phyloP scores from a whole-genome alignment of 164 flowering plant species.

The Magnolia kwangsiensis region DNA sequence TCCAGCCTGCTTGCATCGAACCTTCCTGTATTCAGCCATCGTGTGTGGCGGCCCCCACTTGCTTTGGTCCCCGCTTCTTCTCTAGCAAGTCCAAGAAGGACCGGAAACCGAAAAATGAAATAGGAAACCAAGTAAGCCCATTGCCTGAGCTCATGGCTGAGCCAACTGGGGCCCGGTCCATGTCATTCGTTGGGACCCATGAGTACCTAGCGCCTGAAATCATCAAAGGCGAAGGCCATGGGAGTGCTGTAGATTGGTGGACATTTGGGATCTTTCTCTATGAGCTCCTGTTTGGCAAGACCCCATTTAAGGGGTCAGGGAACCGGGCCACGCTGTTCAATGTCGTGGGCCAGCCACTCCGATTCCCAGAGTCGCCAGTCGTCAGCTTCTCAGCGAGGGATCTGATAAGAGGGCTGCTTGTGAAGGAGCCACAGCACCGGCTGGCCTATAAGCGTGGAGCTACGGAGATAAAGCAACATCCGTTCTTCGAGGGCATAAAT shows the following conservation, averaged over 20 bases:
- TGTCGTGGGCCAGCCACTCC: constrained; percentile 81
- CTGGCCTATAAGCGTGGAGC: constrained; percentile 82
- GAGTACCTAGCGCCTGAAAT: constrained; percentile 92
- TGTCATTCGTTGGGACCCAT: constrained; percentile 95
- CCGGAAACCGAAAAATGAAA: constrained; percentile 52
- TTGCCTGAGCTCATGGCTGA: constrained; percentile 89
- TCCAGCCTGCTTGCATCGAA: constrained; percentile 72
- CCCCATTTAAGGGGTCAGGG: constrained; percentile 91
- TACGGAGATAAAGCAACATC: constrained; percentile 85
- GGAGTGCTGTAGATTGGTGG: constrained; percentile 99
- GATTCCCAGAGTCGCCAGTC: constrained; percentile 77
- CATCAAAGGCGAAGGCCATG: constrained; percentile 95
- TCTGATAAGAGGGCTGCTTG: constrained; percentile 78
- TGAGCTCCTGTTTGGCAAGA: constrained; percentile 81
- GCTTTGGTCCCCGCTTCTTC: constrained; percentile 77
- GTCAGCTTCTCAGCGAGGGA: constrained; percentile 81
- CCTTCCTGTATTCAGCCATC: constrained; percentile 81
- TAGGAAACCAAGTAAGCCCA: constrained; percentile 69
- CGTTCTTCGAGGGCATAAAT: constrained; percentile 84
- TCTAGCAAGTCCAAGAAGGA: constrained; percentile 79
- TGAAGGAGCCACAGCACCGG: constrained; percentile 80
- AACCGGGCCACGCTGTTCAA: constrained; percentile 83
- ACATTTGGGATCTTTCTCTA: constrained; percentile 84
- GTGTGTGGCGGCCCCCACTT: constrained; percentile 65
- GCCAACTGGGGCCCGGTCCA: constrained; percentile 83